Conservation (phyloP, 2,329 filamentous ascomycete species). For the Arthroderma sp. region DNA sequence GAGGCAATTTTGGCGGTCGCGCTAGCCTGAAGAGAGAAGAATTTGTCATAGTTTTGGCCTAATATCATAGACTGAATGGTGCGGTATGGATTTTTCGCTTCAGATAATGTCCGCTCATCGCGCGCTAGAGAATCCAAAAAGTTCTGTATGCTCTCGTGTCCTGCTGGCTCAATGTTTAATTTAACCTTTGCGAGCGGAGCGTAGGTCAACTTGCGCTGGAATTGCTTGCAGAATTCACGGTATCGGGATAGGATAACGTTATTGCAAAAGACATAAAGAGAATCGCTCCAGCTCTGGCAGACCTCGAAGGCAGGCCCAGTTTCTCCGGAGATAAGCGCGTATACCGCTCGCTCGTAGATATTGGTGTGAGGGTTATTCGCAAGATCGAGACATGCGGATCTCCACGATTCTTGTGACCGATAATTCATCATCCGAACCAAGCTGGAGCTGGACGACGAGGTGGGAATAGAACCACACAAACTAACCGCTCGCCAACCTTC, state of each 20-base stretch:
- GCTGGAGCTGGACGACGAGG: slow-evolving; percentile 20
- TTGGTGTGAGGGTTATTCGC: slow-evolving; percentile 53
- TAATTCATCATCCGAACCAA: slow-evolving; percentile 31
- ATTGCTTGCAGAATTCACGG: slow-evolving; percentile 48
- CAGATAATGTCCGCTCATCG: slow-evolving; percentile 24
- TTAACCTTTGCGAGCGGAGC: slow-evolving; percentile 41
- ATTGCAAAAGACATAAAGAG: slow-evolving; percentile 78
- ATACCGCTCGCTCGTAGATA: slow-evolving; percentile 77
- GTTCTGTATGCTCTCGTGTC: slow-evolving; percentile 24
- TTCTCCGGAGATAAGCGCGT: slow-evolving; percentile 80
- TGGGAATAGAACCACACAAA: slow-evolving; percentile 48
- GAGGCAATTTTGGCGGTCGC: slow-evolving; percentile 27
- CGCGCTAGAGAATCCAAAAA: slow-evolving; percentile 25
- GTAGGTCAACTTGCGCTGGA: slow-evolving; percentile 36
- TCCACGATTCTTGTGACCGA: slow-evolving; percentile 26
- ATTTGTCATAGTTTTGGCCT: slow-evolving; percentile 28
- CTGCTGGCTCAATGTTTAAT: slow-evolving; percentile 44
- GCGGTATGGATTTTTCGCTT: slow-evolving; percentile 32
- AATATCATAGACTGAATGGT: slow-evolving; percentile 33
- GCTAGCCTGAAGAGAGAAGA: slow-evolving; percentile 28
- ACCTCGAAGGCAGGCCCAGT: slow-evolving; percentile 62
- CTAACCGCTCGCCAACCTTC: slow-evolving; percentile 83
- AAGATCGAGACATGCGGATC: slow-evolving; percentile 26
- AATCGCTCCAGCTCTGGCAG: slow-evolving; percentile 71
- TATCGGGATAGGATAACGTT: slow-evolving; percentile 70